phyloP scores from a whole-genome alignment of 2,329 filamentous ascomycete genomes.

The Fusarium oxysporum region DNA sequence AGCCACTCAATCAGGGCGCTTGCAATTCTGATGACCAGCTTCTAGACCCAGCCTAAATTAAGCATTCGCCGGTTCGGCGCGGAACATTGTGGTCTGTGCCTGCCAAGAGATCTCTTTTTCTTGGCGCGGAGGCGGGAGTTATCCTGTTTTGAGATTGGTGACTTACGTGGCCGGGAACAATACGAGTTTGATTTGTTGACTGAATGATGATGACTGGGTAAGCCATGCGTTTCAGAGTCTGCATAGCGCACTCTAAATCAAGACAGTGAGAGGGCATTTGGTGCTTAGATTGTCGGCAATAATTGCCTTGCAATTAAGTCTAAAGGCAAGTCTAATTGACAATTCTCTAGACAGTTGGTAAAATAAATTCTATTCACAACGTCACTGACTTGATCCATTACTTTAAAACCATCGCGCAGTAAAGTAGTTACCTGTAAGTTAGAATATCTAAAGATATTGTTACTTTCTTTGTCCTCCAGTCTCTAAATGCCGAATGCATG shows the following conservation, averaged over 20 bases:
- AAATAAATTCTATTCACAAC: fast-evolving
- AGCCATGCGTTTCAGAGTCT: background rate
- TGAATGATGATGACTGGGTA: background rate
- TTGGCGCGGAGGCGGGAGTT: background rate
- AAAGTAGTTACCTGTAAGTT: fast-evolving
- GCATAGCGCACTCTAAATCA: fast-evolving
- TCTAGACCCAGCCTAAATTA: background rate
- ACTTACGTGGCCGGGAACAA: background rate
- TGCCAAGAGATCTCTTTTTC: background rate
- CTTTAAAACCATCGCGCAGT: fast-evolving
- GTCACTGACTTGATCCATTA: fast-evolving
- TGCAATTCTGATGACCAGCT: background rate
- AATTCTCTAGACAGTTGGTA: fast-evolving
- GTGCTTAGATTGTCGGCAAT: fast-evolving
- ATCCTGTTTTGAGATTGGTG: too few relatives aligned
- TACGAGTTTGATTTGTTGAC: background rate
- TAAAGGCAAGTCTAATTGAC: background rate
- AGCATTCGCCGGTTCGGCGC: background rate
- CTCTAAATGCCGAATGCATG: background rate
- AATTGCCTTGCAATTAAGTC: background rate
- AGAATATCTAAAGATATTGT: fast-evolving
- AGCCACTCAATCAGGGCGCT: background rate
- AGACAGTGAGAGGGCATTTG: background rate
- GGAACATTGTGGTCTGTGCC: background rate
- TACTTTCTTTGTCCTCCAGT: background rate